These are phyloP conservation scores for Kernera saxatilis DNA, from an alignment of 345 rosid genomes.

Conservation along the genomic window DNA sequence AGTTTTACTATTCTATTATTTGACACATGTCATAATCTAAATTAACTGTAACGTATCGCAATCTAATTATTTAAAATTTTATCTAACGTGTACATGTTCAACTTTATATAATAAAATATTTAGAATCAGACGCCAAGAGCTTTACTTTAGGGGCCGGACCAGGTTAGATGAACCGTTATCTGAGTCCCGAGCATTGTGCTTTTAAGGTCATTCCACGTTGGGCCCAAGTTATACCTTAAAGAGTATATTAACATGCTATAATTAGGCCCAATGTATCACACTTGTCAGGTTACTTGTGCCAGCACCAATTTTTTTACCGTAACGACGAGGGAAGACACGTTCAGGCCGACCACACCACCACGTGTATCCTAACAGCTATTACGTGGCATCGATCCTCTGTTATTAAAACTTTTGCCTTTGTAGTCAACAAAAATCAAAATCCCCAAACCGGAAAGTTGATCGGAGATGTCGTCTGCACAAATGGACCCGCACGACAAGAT, in stretches of 20 bases:
- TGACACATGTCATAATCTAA: too few species aligned
- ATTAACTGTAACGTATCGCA: too few species aligned
- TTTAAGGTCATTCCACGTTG: too few species aligned
- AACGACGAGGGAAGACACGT: conserved; percentile 4
- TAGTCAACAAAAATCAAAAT: background rate
- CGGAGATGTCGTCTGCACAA: conserved; percentile 30
- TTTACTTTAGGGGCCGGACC: too few species aligned
- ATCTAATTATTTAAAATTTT: too few species aligned
- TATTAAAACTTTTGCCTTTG: background rate
- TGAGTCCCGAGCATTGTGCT: too few species aligned
- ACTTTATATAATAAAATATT: too few species aligned
- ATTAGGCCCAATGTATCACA: background rate
- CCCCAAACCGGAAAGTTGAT: background rate
- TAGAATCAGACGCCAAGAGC: too few species aligned
- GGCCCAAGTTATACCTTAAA: background rate
- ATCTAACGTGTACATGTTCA: too few species aligned
- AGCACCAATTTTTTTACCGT: background rate
- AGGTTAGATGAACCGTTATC: too few species aligned
- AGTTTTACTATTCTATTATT: too few species aligned
- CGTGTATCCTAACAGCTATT: conserved; percentile 7
- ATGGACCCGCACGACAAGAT: conserved; percentile 53
- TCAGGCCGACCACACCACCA: background rate
- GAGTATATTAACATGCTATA: background rate
- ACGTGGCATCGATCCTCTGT: background rate
- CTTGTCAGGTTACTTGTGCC: background rate